Percentiles rank a stretch among this genome's conserved stretches.
These are phyloP conservation scores for Chalciporus sp. DNA, from an alignment of 1,284 basidiomycete genomes.

Conservation along the genomic window DNA sequence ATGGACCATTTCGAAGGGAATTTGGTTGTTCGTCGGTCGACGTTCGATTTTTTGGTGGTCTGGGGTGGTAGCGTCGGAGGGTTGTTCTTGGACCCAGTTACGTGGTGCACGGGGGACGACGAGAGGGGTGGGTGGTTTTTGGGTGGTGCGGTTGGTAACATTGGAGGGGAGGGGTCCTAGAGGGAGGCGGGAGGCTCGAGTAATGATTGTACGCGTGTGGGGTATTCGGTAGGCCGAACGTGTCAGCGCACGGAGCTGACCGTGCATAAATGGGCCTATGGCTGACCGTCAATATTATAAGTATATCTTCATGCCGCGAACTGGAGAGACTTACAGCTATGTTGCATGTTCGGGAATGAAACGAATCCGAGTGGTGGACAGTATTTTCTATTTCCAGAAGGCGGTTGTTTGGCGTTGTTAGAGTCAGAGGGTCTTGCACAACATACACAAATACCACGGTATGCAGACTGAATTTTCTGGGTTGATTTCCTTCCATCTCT, in stretches of 20 bases:
- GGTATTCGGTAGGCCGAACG: background rate
- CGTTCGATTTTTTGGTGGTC: slow-evolving; percentile 8
- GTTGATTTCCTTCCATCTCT: background rate
- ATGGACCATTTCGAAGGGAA: slow-evolving; percentile 44
- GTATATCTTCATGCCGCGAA: too few relatives aligned
- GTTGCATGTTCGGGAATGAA: slow-evolving; percentile 4
- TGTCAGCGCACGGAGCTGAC: background rate
- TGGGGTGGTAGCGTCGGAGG: too few relatives aligned
- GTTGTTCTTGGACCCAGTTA: background rate
- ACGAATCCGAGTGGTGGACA: background rate
- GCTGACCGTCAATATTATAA: too few relatives aligned
- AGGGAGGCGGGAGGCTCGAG: background rate
- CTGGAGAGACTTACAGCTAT: slow-evolving; percentile 10
- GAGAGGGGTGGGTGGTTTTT: background rate
- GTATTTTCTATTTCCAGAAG: background rate
- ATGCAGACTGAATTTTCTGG: background rate
- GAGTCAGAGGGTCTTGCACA: slow-evolving; percentile 21
- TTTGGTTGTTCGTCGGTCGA: slow-evolving; percentile 36
- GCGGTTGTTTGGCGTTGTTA: slow-evolving; percentile 33
- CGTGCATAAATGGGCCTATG: slow-evolving; percentile 1
- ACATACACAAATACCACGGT: slow-evolving; percentile 21
- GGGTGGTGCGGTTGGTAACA: background rate
- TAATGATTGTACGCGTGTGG: slow-evolving; percentile 4
- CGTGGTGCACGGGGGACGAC: slow-evolving; percentile 15
- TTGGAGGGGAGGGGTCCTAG: background rate